phyloP scores from a whole-genome alignment of 1,284 basidiomycete species.

The Pisolithus thermaeus region DNA sequence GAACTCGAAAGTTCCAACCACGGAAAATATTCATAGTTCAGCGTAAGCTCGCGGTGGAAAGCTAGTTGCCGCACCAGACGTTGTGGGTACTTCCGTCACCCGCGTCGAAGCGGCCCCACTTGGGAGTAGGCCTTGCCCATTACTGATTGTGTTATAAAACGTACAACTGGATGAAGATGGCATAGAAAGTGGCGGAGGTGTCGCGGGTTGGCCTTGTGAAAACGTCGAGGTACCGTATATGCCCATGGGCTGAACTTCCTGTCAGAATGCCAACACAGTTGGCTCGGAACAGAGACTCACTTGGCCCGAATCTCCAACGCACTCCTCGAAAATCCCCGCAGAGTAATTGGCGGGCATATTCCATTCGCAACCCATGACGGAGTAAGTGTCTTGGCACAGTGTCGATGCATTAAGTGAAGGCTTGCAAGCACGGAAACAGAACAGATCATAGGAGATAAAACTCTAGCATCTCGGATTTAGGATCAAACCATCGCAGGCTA shows the following conservation, averaged over 20 bases:
- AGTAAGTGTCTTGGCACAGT: conserved; percentile 66
- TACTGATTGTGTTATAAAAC: conserved; percentile 36
- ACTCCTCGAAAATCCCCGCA: conserved; percentile 54
- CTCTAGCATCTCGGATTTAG: conserved; percentile 33
- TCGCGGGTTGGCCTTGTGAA: conserved; percentile 55
- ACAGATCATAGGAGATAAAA: conserved; percentile 53
- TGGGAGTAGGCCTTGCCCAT: conserved; percentile 32
- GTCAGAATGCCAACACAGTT: not conserved
- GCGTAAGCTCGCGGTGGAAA: conserved; percentile 3
- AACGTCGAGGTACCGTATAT: conserved; percentile 65
- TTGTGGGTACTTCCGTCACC: not conserved
- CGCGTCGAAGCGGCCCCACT: conserved; percentile 14
- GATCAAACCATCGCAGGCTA: not conserved
- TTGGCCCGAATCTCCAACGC: conserved; percentile 47
- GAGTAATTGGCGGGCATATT: conserved; percentile 66
- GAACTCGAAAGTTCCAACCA: not conserved
- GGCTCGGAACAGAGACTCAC: conserved; percentile 23
- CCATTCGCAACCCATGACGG: conserved; percentile 52
- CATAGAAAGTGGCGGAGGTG: conserved; percentile 54
- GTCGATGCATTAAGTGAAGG: conserved; percentile 50
- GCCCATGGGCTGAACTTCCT: conserved; percentile 51
- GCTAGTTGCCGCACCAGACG: conserved; percentile 6
- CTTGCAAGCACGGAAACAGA: conserved; percentile 74
- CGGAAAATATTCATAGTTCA: not conserved
- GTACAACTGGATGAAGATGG: conserved; percentile 53